These are phyloP conservation scores for Cladosporium sp. DNA, from an alignment of 2,329 filamentous ascomycete species.

Conservation along the genomic window DNA sequence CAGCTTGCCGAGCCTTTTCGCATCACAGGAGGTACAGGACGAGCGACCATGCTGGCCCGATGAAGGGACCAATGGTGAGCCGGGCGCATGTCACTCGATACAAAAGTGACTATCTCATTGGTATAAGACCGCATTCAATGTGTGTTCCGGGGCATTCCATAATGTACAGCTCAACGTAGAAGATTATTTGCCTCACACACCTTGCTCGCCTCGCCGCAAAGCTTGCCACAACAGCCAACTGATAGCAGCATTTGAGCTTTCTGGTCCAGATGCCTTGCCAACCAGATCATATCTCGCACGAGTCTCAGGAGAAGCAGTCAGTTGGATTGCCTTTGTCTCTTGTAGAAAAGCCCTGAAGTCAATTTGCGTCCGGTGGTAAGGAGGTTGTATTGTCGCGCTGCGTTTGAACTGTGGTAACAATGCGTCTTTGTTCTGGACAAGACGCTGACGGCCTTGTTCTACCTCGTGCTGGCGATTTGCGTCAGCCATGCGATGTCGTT, in stretches of 20 bases:
- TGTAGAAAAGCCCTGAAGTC: neutral
- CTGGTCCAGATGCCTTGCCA: neutral
- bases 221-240: neutral
- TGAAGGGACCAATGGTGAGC: no score
- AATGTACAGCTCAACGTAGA: neutral
- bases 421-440: neutral
- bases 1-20: no score
- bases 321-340: neutral
- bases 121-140: no score
- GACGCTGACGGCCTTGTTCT: neutral
- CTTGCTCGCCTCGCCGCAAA: neutral
- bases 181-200: neutral
- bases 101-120: no score
- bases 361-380: neutral
- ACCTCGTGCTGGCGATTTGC: neutral
- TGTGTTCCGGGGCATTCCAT: no score
- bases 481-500: neutral
- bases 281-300: neutral
- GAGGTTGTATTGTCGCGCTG: neutral
- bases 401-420: neutral
- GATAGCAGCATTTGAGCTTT: neutral
- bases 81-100: no score
- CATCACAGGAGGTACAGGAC: no score
- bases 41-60: no score
- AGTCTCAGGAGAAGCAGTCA: neutral